Percentiles rank a stretch among this genome's conserved stretches.
Conservation (phyloP, 1,284 basidiomycete genomes). For the Gastroboletus turbinatus region DNA sequence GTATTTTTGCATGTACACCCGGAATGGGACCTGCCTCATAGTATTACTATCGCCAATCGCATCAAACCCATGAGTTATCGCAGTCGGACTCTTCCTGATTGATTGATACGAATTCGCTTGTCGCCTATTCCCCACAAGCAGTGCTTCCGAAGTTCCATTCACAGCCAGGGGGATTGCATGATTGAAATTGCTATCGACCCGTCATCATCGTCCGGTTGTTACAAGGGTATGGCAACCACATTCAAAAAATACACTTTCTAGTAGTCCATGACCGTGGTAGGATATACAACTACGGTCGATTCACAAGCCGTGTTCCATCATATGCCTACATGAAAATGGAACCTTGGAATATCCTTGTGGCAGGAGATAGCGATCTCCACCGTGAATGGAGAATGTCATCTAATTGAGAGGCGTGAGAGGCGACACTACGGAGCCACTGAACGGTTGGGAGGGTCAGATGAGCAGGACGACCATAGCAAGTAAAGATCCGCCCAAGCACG, state of each 20-base stretch:
- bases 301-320: background rate
- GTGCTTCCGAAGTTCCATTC: background rate
- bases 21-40: no score
- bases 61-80: background rate
- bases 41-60: background rate
- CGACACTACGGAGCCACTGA: background rate
- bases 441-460: slow-evolving; percentile 7
- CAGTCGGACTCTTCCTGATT: no score
- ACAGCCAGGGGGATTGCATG: background rate
- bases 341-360: background rate
- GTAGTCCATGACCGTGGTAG: background rate
- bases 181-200: background rate
- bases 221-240: background rate
- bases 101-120: no score
- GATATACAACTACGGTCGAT: background rate
- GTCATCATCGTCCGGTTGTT: background rate
- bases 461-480: slow-evolving; percentile 12
- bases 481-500: slow-evolving; percentile 35
- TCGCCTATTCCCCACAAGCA: background rate
- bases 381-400: background rate
- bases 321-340: background rate
- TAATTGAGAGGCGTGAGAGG: background rate
- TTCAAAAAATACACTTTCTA: background rate
- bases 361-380: background rate
- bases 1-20: slow-evolving; percentile 6